Evolutionary conservation across 2,329 filamentous ascomycete genomes (phyloP).

Genomic region (Xylaria sp.): DNA sequence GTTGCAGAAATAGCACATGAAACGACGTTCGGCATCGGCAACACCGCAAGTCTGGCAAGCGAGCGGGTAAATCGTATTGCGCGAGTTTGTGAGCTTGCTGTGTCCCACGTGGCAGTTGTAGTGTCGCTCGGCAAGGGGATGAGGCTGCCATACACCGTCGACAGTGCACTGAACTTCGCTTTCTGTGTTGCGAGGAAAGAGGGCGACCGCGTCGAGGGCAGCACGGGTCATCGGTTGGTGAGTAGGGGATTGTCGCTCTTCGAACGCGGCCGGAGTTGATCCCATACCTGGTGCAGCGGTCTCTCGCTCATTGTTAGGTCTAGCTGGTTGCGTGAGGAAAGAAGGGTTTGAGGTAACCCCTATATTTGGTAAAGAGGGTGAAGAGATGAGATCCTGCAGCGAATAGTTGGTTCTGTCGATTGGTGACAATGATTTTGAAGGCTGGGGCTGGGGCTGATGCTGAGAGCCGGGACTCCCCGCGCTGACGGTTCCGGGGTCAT

Average conservation of each 20-base stretch:
- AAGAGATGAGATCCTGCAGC: not conserved
- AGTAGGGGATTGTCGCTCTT: not conserved
- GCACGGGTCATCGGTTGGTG: constrained; percentile 14
- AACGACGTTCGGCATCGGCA: constrained; percentile 52
- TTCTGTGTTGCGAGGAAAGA: constrained; percentile 30
- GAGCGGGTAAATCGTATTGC: constrained; percentile 57
- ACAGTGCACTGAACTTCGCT: constrained; percentile 10
- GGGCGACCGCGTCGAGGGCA: constrained; percentile 28
- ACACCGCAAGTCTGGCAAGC: constrained; percentile 60
- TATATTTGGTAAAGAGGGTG: constrained; percentile 20
- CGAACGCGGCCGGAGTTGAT: not conserved
- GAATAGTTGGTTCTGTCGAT: not conserved
- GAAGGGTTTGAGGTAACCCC: constrained; percentile 4
- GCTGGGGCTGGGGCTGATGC: not conserved
- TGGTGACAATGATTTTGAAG: constrained; percentile 1
- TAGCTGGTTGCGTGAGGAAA: not conserved
- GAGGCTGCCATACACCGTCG: constrained; percentile 42
- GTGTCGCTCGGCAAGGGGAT: constrained; percentile 48
- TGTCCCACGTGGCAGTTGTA: constrained; percentile 57
- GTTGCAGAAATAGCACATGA: constrained; percentile 56
- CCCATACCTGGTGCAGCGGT: constrained; percentile 9
- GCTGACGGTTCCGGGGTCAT: not conserved
- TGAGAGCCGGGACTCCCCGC: not conserved
- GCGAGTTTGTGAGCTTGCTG: constrained; percentile 52
- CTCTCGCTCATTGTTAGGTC: constrained; percentile 30